Base-by-base conservation (phyloP, 495 filamentous ascomycete genomes). In the Penicillium silybi region DNA sequence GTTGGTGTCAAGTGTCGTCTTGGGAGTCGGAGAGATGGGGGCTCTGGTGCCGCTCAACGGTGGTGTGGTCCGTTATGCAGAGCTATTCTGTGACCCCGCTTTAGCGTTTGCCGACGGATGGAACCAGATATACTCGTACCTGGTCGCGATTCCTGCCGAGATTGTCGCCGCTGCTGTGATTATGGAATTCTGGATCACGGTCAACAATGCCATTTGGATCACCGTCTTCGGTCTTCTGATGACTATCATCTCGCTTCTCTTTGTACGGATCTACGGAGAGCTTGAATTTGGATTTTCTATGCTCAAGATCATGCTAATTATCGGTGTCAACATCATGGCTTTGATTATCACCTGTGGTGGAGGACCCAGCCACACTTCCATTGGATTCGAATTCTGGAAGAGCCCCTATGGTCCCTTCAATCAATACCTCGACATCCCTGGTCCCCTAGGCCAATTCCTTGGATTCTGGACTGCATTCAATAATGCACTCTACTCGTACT, bases 401-500 rank as follows among this genome's bases (percentile, higher is more conserved):
- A 42, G 35, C 4, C 61, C 61, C 1, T 57, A 57, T 20, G 61
- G 61, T 17, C 61, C 61, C 7, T 51, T 64, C 11, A 52, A 58
- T 15, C 61, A 64, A 34, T 62, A 64, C 19, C 40, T 64, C 7
- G 55, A 46, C 1, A 46, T 59, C 3, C 23, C 26, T 1, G 62
- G 62, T 3, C 52, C 55, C 0, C 47, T 62, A 8, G 62, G 62
- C 2, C 48, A 50, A 15, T 62, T 64, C 42, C 62, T 83, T 4
- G 80, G 80, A 1, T 83, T 79, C 54, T 82, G 79, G 78, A 66
- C 65, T n/a, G 74, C 77, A 11, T 74, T 82, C 61, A 77, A 67
- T 16, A 79, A 74, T 23, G 80, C 79, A 13, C 74, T 81, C 7
- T 84, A 80, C 60, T 71, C 73, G 1, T 84, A 80, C 50, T 74